Evolutionary conservation across 176 grass and related monocot species (phyloP), one percentile per base, ranked within the genome.

Genomic region (Aechmea fasciata): DNA sequence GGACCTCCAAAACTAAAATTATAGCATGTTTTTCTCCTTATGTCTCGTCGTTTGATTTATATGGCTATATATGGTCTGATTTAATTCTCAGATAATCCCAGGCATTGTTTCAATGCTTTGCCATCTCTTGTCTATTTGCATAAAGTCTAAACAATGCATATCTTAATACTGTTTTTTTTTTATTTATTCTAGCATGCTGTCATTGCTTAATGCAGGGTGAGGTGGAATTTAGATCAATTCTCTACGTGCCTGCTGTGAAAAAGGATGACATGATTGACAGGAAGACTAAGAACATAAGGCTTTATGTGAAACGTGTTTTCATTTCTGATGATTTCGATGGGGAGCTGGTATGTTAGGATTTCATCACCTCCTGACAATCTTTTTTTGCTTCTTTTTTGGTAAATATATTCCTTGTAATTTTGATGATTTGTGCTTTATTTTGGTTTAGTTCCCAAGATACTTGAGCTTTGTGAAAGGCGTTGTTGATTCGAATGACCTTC

Each of bases 381-480:
- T 69, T 70, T 65, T 3, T 69, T 47, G 65, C 61, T 23, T 52
- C 11, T 10, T 10, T 50, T 71, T 13, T 33, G 12, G 18, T 69
- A 51, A 50, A 14, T 48, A 6, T 20, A 11, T 22, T 28, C 23
- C 22, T 7, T 48, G 14, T 65, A 64, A 57, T 29, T 73, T 51
- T 77, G 61, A 53, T 69, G 19, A 19, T 47, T 54, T 69, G 41
- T 61, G 15, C 48, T 33, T 48, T 66, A 15, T 75, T 52, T 68
- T 57, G 85, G 52, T 64, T 49, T 80, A 99, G 94, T 99, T 99
- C 52, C 94, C 94, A 66, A 99, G 82, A 75, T 99, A 99, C 72
- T 79, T 99, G 69, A 93, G 94, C 86, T 99, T 99, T 87, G 84
- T 99, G 14, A 99, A 90, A 75, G 94, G 89, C 80, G 94, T 93